Evolutionary conservation across 2,329 filamentous ascomycete genomes (phyloP).

Genomic region (Neurospora sp.): DNA sequence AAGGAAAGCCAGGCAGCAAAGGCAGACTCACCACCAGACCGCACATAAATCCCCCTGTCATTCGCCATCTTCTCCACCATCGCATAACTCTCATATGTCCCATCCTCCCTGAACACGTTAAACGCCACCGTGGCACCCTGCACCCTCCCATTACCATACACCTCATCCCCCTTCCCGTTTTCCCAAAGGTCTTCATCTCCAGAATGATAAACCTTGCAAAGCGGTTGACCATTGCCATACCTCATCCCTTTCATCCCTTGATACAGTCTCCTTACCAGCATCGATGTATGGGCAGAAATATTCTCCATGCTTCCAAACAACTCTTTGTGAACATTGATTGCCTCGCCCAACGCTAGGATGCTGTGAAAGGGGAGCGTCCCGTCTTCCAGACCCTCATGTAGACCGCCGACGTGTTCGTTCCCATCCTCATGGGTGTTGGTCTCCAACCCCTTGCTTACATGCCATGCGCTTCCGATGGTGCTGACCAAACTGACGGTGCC

Average conservation of each 20-base stretch:
- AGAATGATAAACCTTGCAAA: conserved; percentile 47
- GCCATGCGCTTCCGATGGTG: conserved; percentile 40
- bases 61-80: conserved; percentile 51
- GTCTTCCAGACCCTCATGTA: conserved; percentile 56
- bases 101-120: conserved; percentile 45
- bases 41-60: conserved; percentile 44
- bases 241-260: conserved; percentile 34
- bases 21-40: conserved; percentile 40
- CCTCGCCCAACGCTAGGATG: conserved; percentile 51
- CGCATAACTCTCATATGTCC: conserved; percentile 43
- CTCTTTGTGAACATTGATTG: conserved; percentile 43
- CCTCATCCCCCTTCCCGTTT: conserved; percentile 13
- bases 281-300: conserved; percentile 47
- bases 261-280: conserved; percentile 40
- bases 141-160: conserved; percentile 39
- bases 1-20: too few species aligned
- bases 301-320: conserved; percentile 49
- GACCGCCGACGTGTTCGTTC: conserved; percentile 22
- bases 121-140: conserved; percentile 56
- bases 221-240: conserved; percentile 41
- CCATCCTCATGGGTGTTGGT: background rate
- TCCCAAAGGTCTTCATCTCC: conserved; percentile 17
- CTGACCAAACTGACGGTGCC: conserved; percentile 55
- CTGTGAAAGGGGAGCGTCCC: conserved; percentile 56
- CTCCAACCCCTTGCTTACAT: conserved; percentile 38